A percentile compares a stretch with the other conserved stretches of the same genome.
Conservation (phyloP, 805 yeast genomes). For the Teunomyces gatunensis region DNA sequence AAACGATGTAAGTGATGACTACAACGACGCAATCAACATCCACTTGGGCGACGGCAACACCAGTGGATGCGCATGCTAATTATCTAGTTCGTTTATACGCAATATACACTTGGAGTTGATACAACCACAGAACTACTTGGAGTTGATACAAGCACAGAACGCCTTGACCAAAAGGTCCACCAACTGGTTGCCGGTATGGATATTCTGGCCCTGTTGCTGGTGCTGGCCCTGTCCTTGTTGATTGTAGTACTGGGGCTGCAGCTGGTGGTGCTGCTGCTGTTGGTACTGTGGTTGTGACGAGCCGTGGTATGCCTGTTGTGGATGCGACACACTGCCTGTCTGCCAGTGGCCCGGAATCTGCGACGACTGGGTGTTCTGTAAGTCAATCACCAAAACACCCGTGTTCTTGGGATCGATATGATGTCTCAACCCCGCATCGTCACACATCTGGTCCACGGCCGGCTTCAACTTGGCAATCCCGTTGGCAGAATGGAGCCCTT, state of each 20-base stretch:
- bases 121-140: slow-evolving; percentile 28
- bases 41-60: slow-evolving; percentile 76
- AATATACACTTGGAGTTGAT: slow-evolving; percentile 7
- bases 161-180: slow-evolving; percentile 29
- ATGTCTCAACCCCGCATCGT: slow-evolving; percentile 58
- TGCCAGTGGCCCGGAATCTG: slow-evolving; percentile 37
- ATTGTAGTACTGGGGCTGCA: slow-evolving; percentile 9
- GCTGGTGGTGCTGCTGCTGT: slow-evolving; percentile 10
- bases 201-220: slow-evolving; percentile 10
- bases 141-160: slow-evolving; percentile 30
- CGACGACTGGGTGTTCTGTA: slow-evolving; percentile 27
- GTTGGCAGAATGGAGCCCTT: slow-evolving; percentile 78
- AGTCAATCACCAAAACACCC: slow-evolving; percentile 77
- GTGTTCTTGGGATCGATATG: slow-evolving; percentile 67
- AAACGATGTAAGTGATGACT: slow-evolving; percentile 66
- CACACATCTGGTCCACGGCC: slow-evolving; percentile 77
- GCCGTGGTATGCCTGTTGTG: slow-evolving; percentile 20
- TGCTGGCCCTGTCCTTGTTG: slow-evolving; percentile 11
- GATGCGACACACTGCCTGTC: slow-evolving; percentile 13
- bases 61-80: slow-evolving; percentile 65
- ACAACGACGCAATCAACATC: slow-evolving; percentile 93
- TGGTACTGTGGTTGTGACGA: slow-evolving; percentile 18
- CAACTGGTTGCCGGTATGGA: slow-evolving; percentile 26
- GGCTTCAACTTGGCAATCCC: slow-evolving; percentile 89
- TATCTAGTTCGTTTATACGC: too few species aligned